Percentiles rank a stretch among this genome's conserved stretches.
phyloP scores from a whole-genome alignment of 208 protist genomes.

The Leishmania lainsoni region DNA sequence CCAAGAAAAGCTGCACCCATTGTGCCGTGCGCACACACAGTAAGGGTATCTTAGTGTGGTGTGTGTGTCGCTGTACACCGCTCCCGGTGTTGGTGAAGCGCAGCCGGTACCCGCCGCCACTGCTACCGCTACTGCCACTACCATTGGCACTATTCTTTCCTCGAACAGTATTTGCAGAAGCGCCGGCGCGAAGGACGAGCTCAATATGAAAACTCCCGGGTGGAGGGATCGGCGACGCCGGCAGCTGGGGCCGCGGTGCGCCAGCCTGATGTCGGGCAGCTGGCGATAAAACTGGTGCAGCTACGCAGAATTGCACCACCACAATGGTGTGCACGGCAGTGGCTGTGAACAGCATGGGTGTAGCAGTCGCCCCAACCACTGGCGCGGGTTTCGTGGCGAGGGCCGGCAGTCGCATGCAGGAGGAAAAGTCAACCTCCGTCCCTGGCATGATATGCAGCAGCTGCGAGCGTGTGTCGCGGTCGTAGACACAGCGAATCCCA shows the following conservation, averaged over 20 bases:
- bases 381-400: background rate
- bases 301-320: conserved; percentile 61
- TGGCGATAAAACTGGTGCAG: background rate
- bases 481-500: conserved; percentile 56
- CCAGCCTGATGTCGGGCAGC: background rate
- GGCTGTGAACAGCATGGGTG: too few species aligned
- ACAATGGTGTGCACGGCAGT: conserved; percentile 29
- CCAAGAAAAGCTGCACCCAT: conserved; percentile 76
- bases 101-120: conserved; percentile 25
- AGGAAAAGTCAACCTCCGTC: conserved; percentile 51
- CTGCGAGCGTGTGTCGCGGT: conserved; percentile 70
- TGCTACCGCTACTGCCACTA: background rate
- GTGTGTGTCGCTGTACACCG: conserved; percentile 39
- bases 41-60: conserved; percentile 70
- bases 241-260: background rate
- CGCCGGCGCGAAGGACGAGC: conserved; percentile 19
- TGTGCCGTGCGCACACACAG: conserved; percentile 45
- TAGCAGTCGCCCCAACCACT: background rate
- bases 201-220: conserved; percentile 26
- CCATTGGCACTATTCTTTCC: background rate
- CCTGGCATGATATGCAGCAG: conserved; percentile 63
- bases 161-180: background rate
- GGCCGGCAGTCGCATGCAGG: conserved; percentile 25
- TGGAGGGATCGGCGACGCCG: conserved; percentile 1
- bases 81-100: conserved; percentile 51